A percentile compares a stretch with the other conserved stretches of the same genome.
Evolutionary conservation across 441 rosid species (phyloP).

Genomic region (Melianthus villosus): DNA sequence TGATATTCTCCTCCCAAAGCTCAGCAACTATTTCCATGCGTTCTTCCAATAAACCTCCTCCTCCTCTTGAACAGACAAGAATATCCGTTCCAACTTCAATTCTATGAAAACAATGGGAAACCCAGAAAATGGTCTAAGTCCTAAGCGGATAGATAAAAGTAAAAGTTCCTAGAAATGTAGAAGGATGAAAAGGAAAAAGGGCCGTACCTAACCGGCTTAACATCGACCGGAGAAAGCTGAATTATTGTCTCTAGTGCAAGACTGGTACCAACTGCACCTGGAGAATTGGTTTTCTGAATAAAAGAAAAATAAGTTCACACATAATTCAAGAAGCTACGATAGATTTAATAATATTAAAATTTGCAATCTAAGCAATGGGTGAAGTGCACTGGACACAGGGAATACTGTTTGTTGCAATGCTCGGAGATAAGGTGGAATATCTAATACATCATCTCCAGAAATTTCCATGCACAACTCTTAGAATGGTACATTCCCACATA

Average conservation of each 20-base stretch:
- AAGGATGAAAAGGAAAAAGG: conserved; percentile 2
- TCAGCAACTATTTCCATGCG: conserved; percentile 87
- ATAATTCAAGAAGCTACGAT: too few relatives aligned
- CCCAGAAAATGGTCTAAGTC: too few relatives aligned
- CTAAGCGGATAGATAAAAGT: background rate
- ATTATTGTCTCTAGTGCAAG: conserved; percentile 80
- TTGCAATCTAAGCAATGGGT: too few relatives aligned
- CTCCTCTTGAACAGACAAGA: conserved; percentile 95
- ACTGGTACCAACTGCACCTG: conserved; percentile 82
- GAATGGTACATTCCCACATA: too few relatives aligned
- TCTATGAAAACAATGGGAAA: conserved; percentile 24
- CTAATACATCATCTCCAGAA: too few relatives aligned
- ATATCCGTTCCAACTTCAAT: conserved; percentile 43
- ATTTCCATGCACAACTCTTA: too few relatives aligned
- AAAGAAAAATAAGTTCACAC: conserved; percentile 2
- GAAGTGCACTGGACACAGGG: too few relatives aligned
- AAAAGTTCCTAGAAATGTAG: background rate
- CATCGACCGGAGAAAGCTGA: conserved; percentile 47
- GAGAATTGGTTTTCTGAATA: conserved; percentile 60
- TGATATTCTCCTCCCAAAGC: conserved; percentile 75
- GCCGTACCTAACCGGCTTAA: conserved; percentile 40
- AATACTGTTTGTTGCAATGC: too few relatives aligned
- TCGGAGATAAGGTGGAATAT: too few relatives aligned
- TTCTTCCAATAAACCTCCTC: conserved; percentile 79
- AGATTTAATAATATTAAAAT: too few relatives aligned